Evolutionary conservation across 306 rosid genomes (phyloP), one percentile per base, ranked within the genome.

Genomic region (Begonia peltatifolia): DNA sequence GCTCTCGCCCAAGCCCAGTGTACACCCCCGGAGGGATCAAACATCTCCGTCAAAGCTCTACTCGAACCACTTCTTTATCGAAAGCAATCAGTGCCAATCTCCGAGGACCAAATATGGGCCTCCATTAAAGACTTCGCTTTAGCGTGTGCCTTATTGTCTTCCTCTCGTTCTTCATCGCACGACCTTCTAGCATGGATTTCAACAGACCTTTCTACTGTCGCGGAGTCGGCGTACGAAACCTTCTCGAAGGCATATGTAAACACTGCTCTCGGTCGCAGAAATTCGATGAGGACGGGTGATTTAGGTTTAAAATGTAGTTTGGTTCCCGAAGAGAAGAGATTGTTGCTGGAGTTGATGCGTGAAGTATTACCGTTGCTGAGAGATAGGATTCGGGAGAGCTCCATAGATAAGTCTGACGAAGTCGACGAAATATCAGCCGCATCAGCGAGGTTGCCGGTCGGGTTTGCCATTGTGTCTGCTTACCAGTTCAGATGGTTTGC

Each of bases 401-500:
- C 88, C 12, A 68, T 86, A 14, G 82, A 90, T 75, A 76, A 71
- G 49, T 71, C 79, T 10, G 78, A 68, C 38, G 92, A 85, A 9
- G 58, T 41, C 12, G 76, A 79, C 13, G 95, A 83, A 63, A 59
- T 86, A 46, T 73, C 94, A 6, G 95, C 97, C 0, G 97, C 95
- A 0, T 82, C 97, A 0, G 87, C 92, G 0, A 79, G 94, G 68
- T 63, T 14, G 12, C 95, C 95, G 0, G 99, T 73, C 11, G 87
- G 78, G 52, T 78, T 77, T 50, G 87, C 94, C 16, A 49, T 84
- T 57, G 67, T 76, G 18, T 92, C 99, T 51, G 84, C 94, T 59
- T 67, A 57, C 74, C 95, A 90, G 78, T 67, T 90, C 64, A 66
- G 94, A 63, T 90, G 99, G 95, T 76, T 90, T 72, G 74, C 78